A percentile compares a stretch with the other conserved stretches of the same genome.
These are phyloP conservation scores for Pseudomonodictys pantanalensis DNA, from an alignment of 495 filamentous ascomycete species.

Conservation along the genomic window DNA sequence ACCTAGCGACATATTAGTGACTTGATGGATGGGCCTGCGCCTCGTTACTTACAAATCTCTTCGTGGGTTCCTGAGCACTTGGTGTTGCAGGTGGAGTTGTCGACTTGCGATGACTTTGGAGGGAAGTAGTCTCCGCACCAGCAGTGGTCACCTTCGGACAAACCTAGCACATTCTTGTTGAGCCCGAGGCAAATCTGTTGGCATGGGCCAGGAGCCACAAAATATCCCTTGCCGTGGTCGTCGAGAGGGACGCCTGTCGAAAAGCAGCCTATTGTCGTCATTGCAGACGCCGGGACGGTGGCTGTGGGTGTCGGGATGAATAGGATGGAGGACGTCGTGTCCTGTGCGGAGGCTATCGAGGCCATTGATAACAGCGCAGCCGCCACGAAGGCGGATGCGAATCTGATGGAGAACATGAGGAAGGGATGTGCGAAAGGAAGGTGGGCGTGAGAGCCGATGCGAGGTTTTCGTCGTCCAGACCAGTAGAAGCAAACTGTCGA, in stretches of 20 bases:
- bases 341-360: slow-evolving; percentile 21
- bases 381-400: slow-evolving; percentile 23
- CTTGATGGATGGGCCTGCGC: background rate
- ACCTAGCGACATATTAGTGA: slow-evolving; percentile 44
- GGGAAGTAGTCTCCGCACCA: slow-evolving; percentile 63
- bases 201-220: slow-evolving; percentile 45
- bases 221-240: slow-evolving; percentile 39
- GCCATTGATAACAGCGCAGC: slow-evolving; percentile 9
- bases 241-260: slow-evolving; percentile 37
- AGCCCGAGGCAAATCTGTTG: slow-evolving; percentile 39
- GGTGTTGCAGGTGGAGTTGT: slow-evolving; percentile 53
- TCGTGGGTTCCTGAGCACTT: slow-evolving; percentile 54
- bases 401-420: slow-evolving; percentile 30
- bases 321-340: background rate
- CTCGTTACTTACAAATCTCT: slow-evolving; percentile 56
- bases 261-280: slow-evolving; percentile 46
- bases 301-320: slow-evolving; percentile 26
- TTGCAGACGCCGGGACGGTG: slow-evolving; percentile 11
- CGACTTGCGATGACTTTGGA: slow-evolving; percentile 45
- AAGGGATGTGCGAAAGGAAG: background rate
- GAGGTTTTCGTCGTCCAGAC: slow-evolving; percentile 8
- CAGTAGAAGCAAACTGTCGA: slow-evolving; percentile 5
- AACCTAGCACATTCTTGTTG: slow-evolving; percentile 42
- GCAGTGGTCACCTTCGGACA: slow-evolving; percentile 50
- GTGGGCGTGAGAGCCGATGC: background rate